These are phyloP conservation scores for Protoeuglena noctilucae DNA, from an alignment of 139 green algal genomes.

Conservation along the genomic window DNA sequence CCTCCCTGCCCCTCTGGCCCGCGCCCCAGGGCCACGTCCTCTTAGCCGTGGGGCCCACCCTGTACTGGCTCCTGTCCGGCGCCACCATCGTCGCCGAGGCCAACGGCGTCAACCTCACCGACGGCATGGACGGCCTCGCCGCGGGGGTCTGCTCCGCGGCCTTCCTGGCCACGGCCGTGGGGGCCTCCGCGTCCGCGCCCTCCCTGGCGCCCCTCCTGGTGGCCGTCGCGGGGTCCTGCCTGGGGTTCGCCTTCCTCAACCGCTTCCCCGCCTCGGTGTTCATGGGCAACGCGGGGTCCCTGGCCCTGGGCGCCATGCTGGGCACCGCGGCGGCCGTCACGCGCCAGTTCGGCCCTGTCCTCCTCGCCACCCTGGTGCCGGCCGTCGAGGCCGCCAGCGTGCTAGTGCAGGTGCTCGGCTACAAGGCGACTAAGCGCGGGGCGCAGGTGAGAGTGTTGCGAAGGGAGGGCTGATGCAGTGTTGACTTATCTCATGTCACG, in stretches of 20 bases:
- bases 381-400: slow-evolving; percentile 21
- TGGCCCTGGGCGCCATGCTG: slow-evolving; percentile 26
- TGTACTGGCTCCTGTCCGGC: slow-evolving; percentile 16
- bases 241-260: slow-evolving; percentile 31
- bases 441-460: slow-evolving; percentile 7
- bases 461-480: slow-evolving; percentile 17
- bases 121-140: slow-evolving; percentile 34
- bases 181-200: not conserved
- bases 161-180: not conserved
- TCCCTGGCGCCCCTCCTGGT: not conserved
- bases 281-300: slow-evolving; percentile 38
- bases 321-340: slow-evolving; percentile 2
- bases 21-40: too few species aligned
- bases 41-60: not conserved
- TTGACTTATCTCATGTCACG: slow-evolving; percentile 4
- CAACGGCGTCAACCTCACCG: slow-evolving; percentile 41
- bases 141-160: slow-evolving; percentile 5
- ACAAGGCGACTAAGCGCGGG: slow-evolving; percentile 17
- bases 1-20: too few species aligned
- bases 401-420: slow-evolving; percentile 25
- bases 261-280: slow-evolving; percentile 26
- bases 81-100: slow-evolving; percentile 21
- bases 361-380: slow-evolving; percentile 16
- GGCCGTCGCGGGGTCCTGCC: not conserved
- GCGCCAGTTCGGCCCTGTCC: slow-evolving; percentile 13